Conservation (phyloP, 495 filamentous ascomycete species). For the Friedmanniomyces endolithicus region DNA sequence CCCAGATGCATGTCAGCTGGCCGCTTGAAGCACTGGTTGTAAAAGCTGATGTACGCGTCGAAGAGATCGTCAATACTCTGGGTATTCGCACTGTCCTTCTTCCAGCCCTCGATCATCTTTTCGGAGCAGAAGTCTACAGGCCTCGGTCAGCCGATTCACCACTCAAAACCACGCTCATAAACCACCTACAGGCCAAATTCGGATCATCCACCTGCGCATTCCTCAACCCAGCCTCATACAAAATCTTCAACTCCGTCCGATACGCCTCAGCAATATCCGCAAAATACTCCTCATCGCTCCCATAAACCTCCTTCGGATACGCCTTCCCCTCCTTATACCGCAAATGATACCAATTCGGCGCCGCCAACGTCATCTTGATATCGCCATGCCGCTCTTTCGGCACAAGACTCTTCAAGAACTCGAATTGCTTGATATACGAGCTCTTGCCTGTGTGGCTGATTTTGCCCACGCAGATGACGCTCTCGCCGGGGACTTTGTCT, state of each 20-base stretch:
- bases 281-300: slow-evolving; percentile 48
- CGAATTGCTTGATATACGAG: slow-evolving; percentile 46
- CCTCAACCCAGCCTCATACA: slow-evolving; percentile 49
- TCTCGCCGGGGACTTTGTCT: slow-evolving; percentile 63
- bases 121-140: slow-evolving; percentile 46
- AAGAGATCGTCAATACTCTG: slow-evolving; percentile 40
- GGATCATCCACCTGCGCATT: slow-evolving; percentile 58
- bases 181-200: slow-evolving; percentile 40
- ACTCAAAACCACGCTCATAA: slow-evolving; percentile 2
- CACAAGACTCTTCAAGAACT: slow-evolving; percentile 41
- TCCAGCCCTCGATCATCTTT: slow-evolving; percentile 50
- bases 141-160: background rate
- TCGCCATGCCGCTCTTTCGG: slow-evolving; percentile 38
- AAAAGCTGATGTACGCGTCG: slow-evolving; percentile 48
- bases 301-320: slow-evolving; percentile 44
- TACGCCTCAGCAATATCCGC: slow-evolving; percentile 48
- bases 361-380: slow-evolving; percentile 53
- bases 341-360: slow-evolving; percentile 57
- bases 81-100: slow-evolving; percentile 43
- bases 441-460: slow-evolving; percentile 28
- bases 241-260: slow-evolving; percentile 45
- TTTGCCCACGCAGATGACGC: slow-evolving; percentile 52
- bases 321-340: slow-evolving; percentile 47
- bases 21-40: slow-evolving; percentile 48
- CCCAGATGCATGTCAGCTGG: slow-evolving; percentile 52